Evolutionary conservation across 1,284 basidiomycete genomes (phyloP), one percentile per base, ranked within the genome.

Genomic region (Malassezia pachydermatis): DNA sequence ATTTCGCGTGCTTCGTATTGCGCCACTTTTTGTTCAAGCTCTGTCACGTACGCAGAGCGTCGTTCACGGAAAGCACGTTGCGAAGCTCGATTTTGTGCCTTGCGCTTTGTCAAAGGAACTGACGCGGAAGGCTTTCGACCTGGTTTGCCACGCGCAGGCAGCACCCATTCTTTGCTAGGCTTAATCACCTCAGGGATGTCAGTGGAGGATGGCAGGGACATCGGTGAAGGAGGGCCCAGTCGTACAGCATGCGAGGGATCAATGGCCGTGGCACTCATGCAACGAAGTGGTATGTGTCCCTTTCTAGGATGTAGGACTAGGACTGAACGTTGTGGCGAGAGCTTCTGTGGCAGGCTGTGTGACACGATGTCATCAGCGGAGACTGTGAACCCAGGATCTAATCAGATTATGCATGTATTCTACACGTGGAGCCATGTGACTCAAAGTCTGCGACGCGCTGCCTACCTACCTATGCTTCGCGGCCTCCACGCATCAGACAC

Each of bases 121-220:
- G 58, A 56, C 32, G 60, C 62, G 20, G 60, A 63, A 2, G 67
- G 68, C 51, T 71, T 71, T 6, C 68, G 59, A n/a, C 68, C 68
- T 0, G 68, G 66, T 30, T 71, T 71, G 38, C 67, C 65, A 1
- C 68, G 58, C 13, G 61, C 59, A 8, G 68, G 68, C 1, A 71
- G 56, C 8, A 71, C 67, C 67, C 67, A 70, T 44, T 66, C 59
- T 37, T 64, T 65, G 38, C 51, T 57, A 0, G 67, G 65, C 48
- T 67, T 62, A 3, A 68, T 51, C 4, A 63, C 29, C 5, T 52
- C 45, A 7, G 25, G 19, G 27, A 19, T 2, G 16, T 29, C 32
- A 8, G 39, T 22, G 30, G 39, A 3, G 9, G 39, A 29, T 19
- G 33, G 27, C 13, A 33, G 23, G 22, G 30, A 20, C 30, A 24